Percentiles rank a stretch among this genome's conserved stretches.
Conservation (phyloP, 2,329 filamentous ascomycete genomes). For the Curvularia sp. region DNA sequence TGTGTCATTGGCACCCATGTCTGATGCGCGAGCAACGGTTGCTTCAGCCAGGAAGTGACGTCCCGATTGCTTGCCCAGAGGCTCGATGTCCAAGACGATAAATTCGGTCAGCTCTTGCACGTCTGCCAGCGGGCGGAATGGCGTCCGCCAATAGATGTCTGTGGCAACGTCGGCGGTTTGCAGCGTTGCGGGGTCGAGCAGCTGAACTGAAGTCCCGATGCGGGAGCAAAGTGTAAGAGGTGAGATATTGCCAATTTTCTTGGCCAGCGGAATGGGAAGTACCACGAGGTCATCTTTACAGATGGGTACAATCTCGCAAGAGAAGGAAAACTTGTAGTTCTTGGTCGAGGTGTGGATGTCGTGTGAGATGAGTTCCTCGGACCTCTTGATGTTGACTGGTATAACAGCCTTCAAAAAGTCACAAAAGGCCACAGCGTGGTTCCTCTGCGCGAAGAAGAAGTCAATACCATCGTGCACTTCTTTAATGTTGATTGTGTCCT, state of each 20-base stretch:
- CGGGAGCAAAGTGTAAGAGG: constrained; percentile 86
- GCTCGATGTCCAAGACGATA: constrained; percentile 92
- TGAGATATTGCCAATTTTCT: constrained; percentile 84
- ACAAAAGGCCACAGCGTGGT: constrained; percentile 90
- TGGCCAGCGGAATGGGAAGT: constrained; percentile 86
- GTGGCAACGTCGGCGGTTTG: constrained; percentile 87
- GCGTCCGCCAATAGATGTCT: constrained; percentile 86
- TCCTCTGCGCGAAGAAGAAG: constrained; percentile 89
- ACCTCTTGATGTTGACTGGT: constrained; percentile 80
- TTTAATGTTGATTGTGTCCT: constrained; percentile 97
- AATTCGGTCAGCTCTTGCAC: constrained; percentile 88
- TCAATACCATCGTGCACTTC: constrained; percentile 95
- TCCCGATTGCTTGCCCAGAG: constrained; percentile 74
- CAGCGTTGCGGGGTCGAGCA: constrained; percentile 88
- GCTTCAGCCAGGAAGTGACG: constrained; percentile 86
- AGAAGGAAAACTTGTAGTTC: constrained; percentile 94
- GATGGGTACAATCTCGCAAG: constrained; percentile 86
- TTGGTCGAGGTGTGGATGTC: constrained; percentile 90
- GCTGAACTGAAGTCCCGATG: constrained; percentile 86
- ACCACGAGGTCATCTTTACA: constrained; percentile 98
- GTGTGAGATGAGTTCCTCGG: constrained; percentile 91
- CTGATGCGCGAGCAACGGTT: constrained; percentile 84
- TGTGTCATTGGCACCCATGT: constrained; percentile 83
- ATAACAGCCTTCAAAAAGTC: constrained; percentile 87
- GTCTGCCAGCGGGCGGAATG: constrained; percentile 84